Evolutionary conservation across 805 yeast genomes (phyloP).

Genomic region (Starmerella stigmatis): DNA sequence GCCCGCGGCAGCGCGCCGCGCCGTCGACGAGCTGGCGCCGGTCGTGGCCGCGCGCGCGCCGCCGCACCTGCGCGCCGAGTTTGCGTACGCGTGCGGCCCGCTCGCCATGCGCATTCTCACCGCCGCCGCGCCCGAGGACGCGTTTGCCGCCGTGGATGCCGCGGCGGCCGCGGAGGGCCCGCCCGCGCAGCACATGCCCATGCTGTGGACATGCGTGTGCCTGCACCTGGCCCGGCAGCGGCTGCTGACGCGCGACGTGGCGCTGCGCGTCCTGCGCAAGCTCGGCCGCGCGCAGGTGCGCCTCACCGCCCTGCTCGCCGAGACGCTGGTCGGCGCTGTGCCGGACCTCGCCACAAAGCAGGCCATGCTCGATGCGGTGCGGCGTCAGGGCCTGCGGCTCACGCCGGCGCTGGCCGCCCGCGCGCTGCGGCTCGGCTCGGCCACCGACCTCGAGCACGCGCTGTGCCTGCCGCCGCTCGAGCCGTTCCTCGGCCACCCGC

Average conservation of each 20-base stretch:
- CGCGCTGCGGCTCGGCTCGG: conserved; percentile 6
- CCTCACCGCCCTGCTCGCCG: conserved; percentile 7
- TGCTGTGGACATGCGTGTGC: conserved; percentile 26
- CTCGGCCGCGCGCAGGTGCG: conserved; percentile 19
- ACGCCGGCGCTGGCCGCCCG: conserved; percentile 14
- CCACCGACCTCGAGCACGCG: conserved; percentile 8
- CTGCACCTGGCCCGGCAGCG: conserved; percentile 18
- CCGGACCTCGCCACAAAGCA: conserved; percentile 10
- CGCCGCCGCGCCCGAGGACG: conserved; percentile 12
- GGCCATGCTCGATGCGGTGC: conserved; percentile 6
- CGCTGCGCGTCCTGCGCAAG: conserved; percentile 14
- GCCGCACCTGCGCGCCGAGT: conserved; percentile 1
- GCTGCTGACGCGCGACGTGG: conserved; percentile 19
- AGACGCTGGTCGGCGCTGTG: conserved; percentile 13
- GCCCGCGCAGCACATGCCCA: conserved; percentile 8
- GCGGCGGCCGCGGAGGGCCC: too few relatives aligned
- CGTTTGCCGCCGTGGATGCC: conserved; percentile 12
- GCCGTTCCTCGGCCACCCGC: conserved; percentile 7
- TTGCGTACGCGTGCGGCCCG: conserved; percentile 18
- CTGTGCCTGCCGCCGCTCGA: not conserved
- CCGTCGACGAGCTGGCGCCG: conserved; percentile 7
- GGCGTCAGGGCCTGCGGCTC: conserved; percentile 7
- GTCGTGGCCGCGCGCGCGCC: conserved; percentile 11
- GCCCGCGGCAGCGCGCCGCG: conserved; percentile 12
- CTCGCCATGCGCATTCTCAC: conserved; percentile 14